Conservation (phyloP, 2,329 filamentous ascomycete species). For the Tolypocladium pustulatum region DNA sequence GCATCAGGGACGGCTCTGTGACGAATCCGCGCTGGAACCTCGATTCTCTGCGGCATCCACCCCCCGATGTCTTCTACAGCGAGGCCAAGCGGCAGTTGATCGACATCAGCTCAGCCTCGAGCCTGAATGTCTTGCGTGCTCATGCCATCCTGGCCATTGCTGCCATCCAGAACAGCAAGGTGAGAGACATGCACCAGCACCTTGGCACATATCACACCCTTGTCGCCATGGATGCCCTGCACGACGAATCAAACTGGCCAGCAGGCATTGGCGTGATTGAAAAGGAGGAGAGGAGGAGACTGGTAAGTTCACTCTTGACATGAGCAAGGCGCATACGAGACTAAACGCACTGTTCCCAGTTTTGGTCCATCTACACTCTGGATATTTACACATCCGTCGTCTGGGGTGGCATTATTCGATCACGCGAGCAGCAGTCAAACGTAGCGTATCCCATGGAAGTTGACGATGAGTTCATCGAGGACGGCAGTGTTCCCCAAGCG, state of each 20-base stretch:
- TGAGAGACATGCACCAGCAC: constrained; percentile 37
- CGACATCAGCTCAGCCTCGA: not conserved
- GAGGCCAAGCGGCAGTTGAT: constrained; percentile 9
- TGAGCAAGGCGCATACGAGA: no score
- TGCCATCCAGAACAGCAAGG: constrained; percentile 39
- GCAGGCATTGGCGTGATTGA: constrained; percentile 30
- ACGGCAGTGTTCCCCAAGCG: constrained; percentile 1
- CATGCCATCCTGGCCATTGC: constrained; percentile 36
- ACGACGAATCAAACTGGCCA: constrained; percentile 44
- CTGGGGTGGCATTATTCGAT: constrained; percentile 24
- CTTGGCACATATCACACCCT: constrained; percentile 39
- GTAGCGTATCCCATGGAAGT: constrained; percentile 13
- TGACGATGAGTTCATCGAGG: constrained; percentile 33
- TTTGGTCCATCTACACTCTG: constrained; percentile 47
- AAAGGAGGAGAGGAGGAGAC: constrained; percentile 31
- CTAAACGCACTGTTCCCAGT: no score
- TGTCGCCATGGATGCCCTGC: constrained; percentile 34
- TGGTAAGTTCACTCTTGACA: constrained; percentile 30
- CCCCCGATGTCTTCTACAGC: constrained; percentile 10
- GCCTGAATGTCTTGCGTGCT: constrained; percentile 9
- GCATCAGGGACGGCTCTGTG: constrained; percentile 38
- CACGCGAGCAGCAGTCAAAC: constrained; percentile 12
- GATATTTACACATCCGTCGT: constrained; percentile 44
- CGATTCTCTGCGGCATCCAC: constrained; percentile 27
- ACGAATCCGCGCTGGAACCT: constrained; percentile 24